A percentile compares a stretch with the other conserved stretches of the same genome.
Conservation (phyloP, 1,139 yeast species). For the Pichia sp. region DNA sequence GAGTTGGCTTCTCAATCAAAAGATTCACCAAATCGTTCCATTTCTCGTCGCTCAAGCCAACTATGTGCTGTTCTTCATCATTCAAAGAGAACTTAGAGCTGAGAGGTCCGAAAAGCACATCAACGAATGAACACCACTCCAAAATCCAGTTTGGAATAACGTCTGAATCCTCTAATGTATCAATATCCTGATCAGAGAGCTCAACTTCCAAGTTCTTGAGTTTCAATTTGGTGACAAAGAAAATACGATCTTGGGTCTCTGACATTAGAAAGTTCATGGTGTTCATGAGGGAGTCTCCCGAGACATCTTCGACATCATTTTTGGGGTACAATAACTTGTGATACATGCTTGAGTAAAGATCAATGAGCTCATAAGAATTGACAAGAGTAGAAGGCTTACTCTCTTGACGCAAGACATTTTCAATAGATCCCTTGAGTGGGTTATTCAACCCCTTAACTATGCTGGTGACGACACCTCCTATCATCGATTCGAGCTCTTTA, state of each 20-base stretch:
- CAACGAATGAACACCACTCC: constrained; percentile 35
- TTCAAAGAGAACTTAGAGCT: constrained; percentile 28
- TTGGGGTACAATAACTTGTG: constrained; percentile 33
- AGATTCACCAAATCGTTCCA: constrained; percentile 31
- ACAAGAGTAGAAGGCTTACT: constrained; percentile 47
- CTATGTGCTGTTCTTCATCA: constrained; percentile 26
- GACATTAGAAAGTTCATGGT: constrained; percentile 22
- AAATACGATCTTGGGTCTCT: constrained; percentile 36
- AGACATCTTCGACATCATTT: constrained; percentile 9
- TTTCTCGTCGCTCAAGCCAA: constrained; percentile 32
- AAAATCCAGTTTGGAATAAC: constrained; percentile 72
- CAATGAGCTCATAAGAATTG: constrained; percentile 56
- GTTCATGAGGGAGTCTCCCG: no score
- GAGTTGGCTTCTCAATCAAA: constrained; percentile 44
- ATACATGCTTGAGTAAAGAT: constrained; percentile 65
- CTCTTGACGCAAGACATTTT: constrained; percentile 64
- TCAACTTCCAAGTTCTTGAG: constrained; percentile 34
- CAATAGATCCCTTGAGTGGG: constrained; percentile 49
- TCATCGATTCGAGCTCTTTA: constrained; percentile 27
- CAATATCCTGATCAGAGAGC: constrained; percentile 18
- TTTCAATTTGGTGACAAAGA: constrained; percentile 34
- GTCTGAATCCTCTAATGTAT: constrained; percentile 33
- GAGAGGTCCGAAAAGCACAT: constrained; percentile 30
- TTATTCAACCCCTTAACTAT: constrained; percentile 43
- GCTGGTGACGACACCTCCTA: constrained; percentile 35